These are phyloP conservation scores for Vigna nakashimae DNA, from an alignment of 306 rosid genomes.

Conservation along the genomic window DNA sequence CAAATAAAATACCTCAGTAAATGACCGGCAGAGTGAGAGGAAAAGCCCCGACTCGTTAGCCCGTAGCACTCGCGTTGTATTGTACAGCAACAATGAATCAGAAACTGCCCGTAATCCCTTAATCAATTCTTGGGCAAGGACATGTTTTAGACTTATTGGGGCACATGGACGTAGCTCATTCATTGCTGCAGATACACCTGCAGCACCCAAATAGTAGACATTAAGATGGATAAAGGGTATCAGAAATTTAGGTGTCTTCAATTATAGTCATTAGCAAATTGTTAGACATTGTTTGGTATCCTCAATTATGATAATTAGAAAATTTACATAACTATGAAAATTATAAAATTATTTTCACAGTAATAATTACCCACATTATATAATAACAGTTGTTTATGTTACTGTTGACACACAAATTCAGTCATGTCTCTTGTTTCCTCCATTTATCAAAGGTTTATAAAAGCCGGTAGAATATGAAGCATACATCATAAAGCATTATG, in stretches of 20 bases:
- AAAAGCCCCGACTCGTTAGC: conserved; percentile 92
- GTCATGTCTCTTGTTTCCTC: neutral
- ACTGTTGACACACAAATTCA: neutral
- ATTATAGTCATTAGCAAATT: neutral
- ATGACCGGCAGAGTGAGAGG: conserved; percentile 93
- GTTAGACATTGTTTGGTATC: too few relatives aligned
- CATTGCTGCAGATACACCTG: conserved; percentile 97
- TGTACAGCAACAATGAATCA: conserved; percentile 81
- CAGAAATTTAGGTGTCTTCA: neutral
- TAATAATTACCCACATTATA: neutral
- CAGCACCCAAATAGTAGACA: conserved; percentile 52
- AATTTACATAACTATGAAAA: too few relatives aligned
- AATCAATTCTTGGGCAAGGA: conserved; percentile 84
- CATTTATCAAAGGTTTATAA: conserved; percentile 5
- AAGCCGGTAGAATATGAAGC: conserved; percentile 19
- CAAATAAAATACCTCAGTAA: conserved; percentile 68
- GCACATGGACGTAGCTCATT: conserved; percentile 98
- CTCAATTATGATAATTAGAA: neutral
- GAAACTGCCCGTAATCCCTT: conserved; percentile 85
- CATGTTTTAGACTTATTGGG: conserved; percentile 82
- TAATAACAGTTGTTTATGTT: neutral
- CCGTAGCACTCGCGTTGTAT: conserved; percentile 80
- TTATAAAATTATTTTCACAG: neutral
- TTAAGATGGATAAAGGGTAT: conserved; percentile 23
- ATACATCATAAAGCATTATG: conserved; percentile 6